Evolutionary conservation across 352 stramenopile species (phyloP).

Genomic region (Aphanomyces stellatus): DNA sequence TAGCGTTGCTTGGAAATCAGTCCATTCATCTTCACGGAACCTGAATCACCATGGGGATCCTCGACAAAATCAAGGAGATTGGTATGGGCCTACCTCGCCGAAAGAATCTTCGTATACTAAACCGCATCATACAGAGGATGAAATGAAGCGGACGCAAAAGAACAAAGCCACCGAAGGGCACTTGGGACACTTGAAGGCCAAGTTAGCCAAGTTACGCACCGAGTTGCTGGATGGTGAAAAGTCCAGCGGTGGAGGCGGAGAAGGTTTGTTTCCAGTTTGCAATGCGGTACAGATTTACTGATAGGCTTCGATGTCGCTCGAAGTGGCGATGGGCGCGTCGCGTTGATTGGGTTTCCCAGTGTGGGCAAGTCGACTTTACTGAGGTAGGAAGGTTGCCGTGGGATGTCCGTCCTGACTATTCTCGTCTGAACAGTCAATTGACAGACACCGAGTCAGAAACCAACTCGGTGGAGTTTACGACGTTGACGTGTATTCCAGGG

Average conservation of each 20-base stretch:
- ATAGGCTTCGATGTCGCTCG: slow-evolving; percentile 91
- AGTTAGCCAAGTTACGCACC: slow-evolving; percentile 97
- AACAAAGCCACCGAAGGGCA: slow-evolving; percentile 94
- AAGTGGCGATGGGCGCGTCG: slow-evolving; percentile 95
- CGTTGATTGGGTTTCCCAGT: slow-evolving; percentile 92
- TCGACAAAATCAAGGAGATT: slow-evolving; percentile 92
- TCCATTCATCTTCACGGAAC: background rate
- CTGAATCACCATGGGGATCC: slow-evolving; percentile 75
- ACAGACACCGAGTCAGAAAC: slow-evolving; percentile 96
- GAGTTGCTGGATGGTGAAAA: slow-evolving; percentile 87
- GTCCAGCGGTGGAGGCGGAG: slow-evolving; percentile 53
- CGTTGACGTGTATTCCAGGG: slow-evolving; percentile 96
- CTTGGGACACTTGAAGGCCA: slow-evolving; percentile 95
- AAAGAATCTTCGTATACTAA: background rate
- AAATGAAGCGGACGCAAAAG: slow-evolving; percentile 97
- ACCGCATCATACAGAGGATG: slow-evolving; percentile 16
- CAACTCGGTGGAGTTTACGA: slow-evolving; percentile 98
- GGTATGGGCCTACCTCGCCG: slow-evolving; percentile 31
- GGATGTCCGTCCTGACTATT: background rate
- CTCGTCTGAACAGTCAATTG: slow-evolving; percentile 58
- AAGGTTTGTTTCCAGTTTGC: slow-evolving; percentile 36
- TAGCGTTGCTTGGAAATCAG: background rate
- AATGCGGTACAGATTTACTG: background rate
- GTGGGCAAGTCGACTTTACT: slow-evolving; percentile 85
- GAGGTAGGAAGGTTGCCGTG: slow-evolving; percentile 29